Base-by-base conservation (phyloP, 2,329 filamentous ascomycete species). In the Monosporascus sp. region DNA sequence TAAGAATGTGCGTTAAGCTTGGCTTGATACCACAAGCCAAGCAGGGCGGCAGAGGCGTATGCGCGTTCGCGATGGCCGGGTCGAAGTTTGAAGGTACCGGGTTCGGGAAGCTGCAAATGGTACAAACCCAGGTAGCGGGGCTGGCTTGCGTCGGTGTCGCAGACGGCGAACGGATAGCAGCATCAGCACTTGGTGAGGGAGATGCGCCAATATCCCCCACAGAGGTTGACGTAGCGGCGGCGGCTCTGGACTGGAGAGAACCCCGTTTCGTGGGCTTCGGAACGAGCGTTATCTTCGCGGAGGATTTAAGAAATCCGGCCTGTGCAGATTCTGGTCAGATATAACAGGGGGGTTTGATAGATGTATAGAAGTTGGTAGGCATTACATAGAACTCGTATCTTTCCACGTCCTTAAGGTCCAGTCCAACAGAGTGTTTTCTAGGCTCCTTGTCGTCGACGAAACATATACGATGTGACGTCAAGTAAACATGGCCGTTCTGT, bases 91-190 rank as follows among this genome's bases (percentile, higher is more conserved):
- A 89, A 1, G 94, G 92, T 1, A 97, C 85, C 0, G 90, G 87
- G 65, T 97, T 97, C 9, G 92, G 93, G 67, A 96, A 95, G 61
- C 89, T 93, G 77, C 93, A 97, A 64, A 97, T 97, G 2, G 90
- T 88, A 73, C 93, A 97, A 20, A 97, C 86, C 93, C 93, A 97
- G 4, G 91, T 97, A 6, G 90, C 90, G 55, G 78, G 82, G 59
- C 78, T 80, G 16, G 76, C 69, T 16, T 79, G 72, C 1, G 76
- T 62, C 34, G 81, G 74, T 17, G 78, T 74, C 73, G 71, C 53
- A 61, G 73, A 59, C 63, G 75, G 65, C 41, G 71, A 63, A 54
- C 77, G 70, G 56, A 76, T 73, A 3, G 72, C 44, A n/a, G 60
- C 52, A 40, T 64, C 64, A 11, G 60, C 54, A n/a, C 44, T 49